phyloP scores from a whole-genome alignment of 2,329 filamentous ascomycete genomes.

The Fusarium haematococcum region DNA sequence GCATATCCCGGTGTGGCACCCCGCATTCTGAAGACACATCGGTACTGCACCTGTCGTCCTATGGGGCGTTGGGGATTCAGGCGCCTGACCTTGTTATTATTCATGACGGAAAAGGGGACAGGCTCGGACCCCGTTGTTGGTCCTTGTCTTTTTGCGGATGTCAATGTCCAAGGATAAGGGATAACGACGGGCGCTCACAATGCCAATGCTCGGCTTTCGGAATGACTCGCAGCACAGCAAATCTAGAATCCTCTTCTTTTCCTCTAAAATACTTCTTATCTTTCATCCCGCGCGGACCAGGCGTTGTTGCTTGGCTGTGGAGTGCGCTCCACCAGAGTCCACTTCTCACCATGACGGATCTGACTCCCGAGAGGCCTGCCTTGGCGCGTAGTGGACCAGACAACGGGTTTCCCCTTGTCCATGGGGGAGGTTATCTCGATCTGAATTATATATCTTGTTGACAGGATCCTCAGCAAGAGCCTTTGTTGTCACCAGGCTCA shows the following conservation, averaged over 20 bases:
- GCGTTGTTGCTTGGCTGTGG: not conserved
- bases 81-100: not conserved
- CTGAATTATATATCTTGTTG: not conserved
- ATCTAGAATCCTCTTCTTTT: not conserved
- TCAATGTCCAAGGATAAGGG: not conserved
- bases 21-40: not conserved
- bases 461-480: not conserved
- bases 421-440: not conserved
- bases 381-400: constrained; percentile 2
- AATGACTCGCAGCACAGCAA: not conserved
- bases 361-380: not conserved
- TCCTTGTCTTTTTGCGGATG: not conserved
- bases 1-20: not conserved
- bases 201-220: not conserved
- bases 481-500: not conserved
- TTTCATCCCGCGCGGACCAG: not conserved
- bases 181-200: not conserved
- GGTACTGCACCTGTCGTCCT: not conserved
- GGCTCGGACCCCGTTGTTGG: not conserved
- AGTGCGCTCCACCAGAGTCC: constrained; percentile 1
- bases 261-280: not conserved
- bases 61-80: not conserved
- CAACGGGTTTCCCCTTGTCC: not conserved
- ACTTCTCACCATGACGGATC: constrained; percentile 2
- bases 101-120: not conserved